These are phyloP conservation scores for Penicillium cinerascens DNA, from an alignment of 495 filamentous ascomycete species.

Conservation along the genomic window DNA sequence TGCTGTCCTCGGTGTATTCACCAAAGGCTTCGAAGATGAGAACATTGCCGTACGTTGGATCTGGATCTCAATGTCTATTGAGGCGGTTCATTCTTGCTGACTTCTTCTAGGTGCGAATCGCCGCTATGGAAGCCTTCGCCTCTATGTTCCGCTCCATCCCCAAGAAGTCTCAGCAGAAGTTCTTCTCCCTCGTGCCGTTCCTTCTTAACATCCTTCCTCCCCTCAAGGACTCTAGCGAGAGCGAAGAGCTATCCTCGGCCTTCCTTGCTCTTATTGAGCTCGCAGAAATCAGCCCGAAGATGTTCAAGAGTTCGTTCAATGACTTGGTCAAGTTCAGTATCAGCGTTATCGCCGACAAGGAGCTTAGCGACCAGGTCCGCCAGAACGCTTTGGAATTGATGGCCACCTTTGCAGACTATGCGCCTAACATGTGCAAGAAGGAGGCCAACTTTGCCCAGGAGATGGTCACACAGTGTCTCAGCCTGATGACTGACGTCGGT, in stretches of 20 bases:
- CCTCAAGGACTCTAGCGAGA: slow-evolving; percentile 83
- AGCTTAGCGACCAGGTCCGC: slow-evolving; percentile 79
- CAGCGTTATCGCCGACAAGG: slow-evolving; percentile 91
- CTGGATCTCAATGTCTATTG: background rate
- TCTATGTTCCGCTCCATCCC: slow-evolving; percentile 87
- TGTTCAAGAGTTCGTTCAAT: slow-evolving; percentile 92
- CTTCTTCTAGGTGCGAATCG: slow-evolving; percentile 65
- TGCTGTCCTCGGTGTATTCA: slow-evolving; percentile 77
- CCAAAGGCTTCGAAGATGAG: slow-evolving; percentile 86
- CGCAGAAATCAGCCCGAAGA: slow-evolving; percentile 84
- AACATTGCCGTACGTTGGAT: slow-evolving; percentile 63
- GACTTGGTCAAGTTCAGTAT: slow-evolving; percentile 89
- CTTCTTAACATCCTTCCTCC: slow-evolving; percentile 91
- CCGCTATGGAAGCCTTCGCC: slow-evolving; percentile 94
- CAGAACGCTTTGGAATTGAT: slow-evolving; percentile 96
- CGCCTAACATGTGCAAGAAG: slow-evolving; percentile 89
- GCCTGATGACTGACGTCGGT: slow-evolving; percentile 98
- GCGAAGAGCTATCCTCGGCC: slow-evolving; percentile 83
- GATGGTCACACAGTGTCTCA: slow-evolving; percentile 98
- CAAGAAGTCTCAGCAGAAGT: slow-evolving; percentile 84
- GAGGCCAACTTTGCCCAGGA: slow-evolving; percentile 83
- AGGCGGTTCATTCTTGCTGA: slow-evolving; percentile 1
- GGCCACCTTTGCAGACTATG: slow-evolving; percentile 96
- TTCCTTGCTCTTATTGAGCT: slow-evolving; percentile 89
- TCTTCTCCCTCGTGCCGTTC: slow-evolving; percentile 78